Evolutionary conservation across 129 eudicot species (phyloP).

Genomic region (Lactuca saligna): DNA sequence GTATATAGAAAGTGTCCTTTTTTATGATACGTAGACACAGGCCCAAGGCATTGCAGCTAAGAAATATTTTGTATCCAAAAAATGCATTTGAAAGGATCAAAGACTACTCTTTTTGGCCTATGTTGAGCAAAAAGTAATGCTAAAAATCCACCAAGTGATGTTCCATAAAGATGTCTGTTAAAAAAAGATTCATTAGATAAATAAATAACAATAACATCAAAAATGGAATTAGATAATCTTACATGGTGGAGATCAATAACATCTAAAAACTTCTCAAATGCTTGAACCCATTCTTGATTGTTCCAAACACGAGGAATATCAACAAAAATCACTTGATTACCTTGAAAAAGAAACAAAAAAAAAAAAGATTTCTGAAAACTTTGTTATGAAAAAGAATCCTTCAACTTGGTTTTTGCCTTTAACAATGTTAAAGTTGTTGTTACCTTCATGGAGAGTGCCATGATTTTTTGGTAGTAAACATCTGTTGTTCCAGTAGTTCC

Average conservation of each 20-base stretch:
- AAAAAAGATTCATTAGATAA: conserved; percentile 10
- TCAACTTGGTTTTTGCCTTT: no score
- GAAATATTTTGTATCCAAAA: no score
- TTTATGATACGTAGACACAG: no score
- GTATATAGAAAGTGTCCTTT: no score
- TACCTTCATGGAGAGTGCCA: no score
- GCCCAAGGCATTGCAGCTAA: no score
- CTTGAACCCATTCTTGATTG: conserved; percentile 90
- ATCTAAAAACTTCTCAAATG: conserved; percentile 97
- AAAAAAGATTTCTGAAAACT: no score
- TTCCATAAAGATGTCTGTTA: conserved; percentile 92
- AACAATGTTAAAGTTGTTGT: no score
- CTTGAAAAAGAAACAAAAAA: conserved; percentile 46
- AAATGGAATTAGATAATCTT: conserved; percentile 34
- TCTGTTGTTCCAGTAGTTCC: no score
- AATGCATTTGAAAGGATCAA: no score
- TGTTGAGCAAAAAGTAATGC: conserved; percentile 97
- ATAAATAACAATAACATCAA: background rate
- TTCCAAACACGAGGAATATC: conserved; percentile 98
- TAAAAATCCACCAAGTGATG: conserved; percentile 94
- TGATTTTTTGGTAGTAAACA: no score
- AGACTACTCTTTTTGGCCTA: conserved; percentile 90
- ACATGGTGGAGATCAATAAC: conserved; percentile 91
- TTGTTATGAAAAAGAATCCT: no score
- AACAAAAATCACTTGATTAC: conserved; percentile 88